Conservation (phyloP, 176 grass and related monocot species). For the Hordeum marinum region DNA sequence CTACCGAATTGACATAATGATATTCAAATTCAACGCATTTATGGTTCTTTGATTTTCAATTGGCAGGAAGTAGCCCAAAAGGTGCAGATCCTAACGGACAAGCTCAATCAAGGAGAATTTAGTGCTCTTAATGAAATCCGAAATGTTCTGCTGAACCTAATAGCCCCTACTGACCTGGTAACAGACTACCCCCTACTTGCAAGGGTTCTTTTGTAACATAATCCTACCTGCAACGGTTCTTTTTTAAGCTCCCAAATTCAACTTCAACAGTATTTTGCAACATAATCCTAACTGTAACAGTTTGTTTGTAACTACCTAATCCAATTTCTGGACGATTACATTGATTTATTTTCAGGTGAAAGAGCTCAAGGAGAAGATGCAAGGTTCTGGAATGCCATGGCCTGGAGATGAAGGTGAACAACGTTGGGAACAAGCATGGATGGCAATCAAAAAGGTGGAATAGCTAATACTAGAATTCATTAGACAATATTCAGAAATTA, state of each 20-base stretch:
- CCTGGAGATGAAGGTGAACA: constrained; percentile 78
- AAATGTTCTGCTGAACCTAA: constrained; percentile 55
- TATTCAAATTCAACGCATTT: not conserved
- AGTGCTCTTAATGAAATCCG: constrained; percentile 65
- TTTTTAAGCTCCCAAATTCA: not conserved
- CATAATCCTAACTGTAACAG: not conserved
- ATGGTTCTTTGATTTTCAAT: not conserved
- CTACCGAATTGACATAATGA: not conserved
- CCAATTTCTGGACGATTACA: not conserved
- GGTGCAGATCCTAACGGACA: constrained; percentile 53
- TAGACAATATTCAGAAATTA: not conserved
- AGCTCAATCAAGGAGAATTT: constrained; percentile 59
- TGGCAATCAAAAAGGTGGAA: constrained; percentile 68
- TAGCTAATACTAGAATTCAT: not conserved
- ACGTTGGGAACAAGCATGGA: constrained; percentile 87
- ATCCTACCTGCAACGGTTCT: not conserved
- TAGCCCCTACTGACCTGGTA: constrained; percentile 64
- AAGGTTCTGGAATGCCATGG: constrained; percentile 85
- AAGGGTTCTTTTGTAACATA: not conserved
- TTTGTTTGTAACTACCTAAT: not conserved
- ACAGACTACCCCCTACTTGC: not conserved
- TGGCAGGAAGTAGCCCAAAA: constrained; percentile 62
- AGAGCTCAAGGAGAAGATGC: constrained; percentile 80
- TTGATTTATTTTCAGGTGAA: constrained; percentile 41
- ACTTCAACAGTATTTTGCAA: not conserved